Evolutionary conservation across 371 early-diverging fungal species (phyloP), one percentile per base, ranked within the genome.

Genomic region (Funneliformis caledonium): DNA sequence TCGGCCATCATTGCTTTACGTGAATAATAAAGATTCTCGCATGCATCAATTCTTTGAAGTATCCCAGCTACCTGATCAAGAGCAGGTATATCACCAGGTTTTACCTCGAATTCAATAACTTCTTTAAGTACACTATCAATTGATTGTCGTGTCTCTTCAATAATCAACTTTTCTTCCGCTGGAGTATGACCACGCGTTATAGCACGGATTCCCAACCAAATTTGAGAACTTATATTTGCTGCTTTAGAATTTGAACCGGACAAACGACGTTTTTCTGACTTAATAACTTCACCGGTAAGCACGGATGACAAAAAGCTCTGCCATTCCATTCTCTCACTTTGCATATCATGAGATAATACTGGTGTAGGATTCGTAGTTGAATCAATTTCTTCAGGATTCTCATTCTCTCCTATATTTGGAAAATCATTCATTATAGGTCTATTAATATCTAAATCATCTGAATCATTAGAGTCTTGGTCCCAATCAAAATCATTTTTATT

Each of bases 291-390:
- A 14, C 96, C 96, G 48, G 91, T 89, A 31, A 96, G 86, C 26
- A 95, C 96, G 19, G 95, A 93, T 48, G 93, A 88, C 16, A 96
- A 87, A 95, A 96, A 95, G 65, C 92, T 89, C 76, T 94, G 95
- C 95, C 95, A 95, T 83, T 94, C 94, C 37, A 91, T 83, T 59
- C 94, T 92, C 79, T 94, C 94, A 59, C 89, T 89, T 60, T 87
- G 88, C 65, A 90, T 89, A 73, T 90, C 92, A 12, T 85, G 83
- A 60, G 81, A 76, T 8, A 84, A 47, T 37, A 7, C 22, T 45
- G 45, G 4, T 19, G 14, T 7, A 26, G 22, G 31, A 48, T 43
- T 31, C 2, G 48, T 31, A n/a, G 31, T 43, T 31, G 11, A 16
- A 10, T 85, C 84, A 19, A 80, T 80, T 43, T 78, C 82, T 31